These are phyloP conservation scores for Austroboletus eburneus DNA, from an alignment of 768 basidiomycete species.

Conservation along the genomic window DNA sequence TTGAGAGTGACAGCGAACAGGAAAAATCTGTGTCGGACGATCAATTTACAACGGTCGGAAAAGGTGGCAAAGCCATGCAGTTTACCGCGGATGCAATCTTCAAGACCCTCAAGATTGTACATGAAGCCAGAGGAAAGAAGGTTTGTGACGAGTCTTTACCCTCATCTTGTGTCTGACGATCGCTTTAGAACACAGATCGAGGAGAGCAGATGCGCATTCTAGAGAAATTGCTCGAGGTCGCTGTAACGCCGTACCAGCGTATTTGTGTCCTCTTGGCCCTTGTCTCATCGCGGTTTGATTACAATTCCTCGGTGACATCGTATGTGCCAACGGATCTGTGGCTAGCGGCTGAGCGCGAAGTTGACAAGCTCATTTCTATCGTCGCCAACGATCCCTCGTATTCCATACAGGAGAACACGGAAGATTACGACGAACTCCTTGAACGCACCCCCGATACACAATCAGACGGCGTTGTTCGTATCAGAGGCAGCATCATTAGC, in stretches of 20 bases:
- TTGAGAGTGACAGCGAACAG: conserved; percentile 40
- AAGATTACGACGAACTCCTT: conserved; percentile 87
- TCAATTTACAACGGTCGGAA: conserved; percentile 87
- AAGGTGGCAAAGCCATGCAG: conserved; percentile 79
- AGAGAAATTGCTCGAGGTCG: conserved; percentile 80
- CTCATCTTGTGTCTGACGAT: conserved; percentile 10
- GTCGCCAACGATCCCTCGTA: conserved; percentile 70
- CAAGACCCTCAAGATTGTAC: conserved; percentile 85
- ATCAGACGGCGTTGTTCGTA: conserved; percentile 68
- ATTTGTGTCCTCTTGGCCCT: conserved; percentile 93
- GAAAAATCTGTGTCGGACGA: conserved; percentile 42
- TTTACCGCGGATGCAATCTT: conserved; percentile 84
- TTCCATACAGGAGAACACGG: conserved; percentile 78
- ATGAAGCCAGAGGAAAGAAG: conserved; percentile 96
- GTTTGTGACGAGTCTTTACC: conserved; percentile 37
- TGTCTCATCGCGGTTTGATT: conserved; percentile 94
- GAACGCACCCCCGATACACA: conserved; percentile 79
- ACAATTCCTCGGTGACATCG: conserved; percentile 79
- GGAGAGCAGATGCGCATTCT: conserved; percentile 91
- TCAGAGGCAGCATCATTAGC: conserved; percentile 94
- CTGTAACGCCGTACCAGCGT: conserved; percentile 84
- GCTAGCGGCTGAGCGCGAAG: conserved; percentile 80
- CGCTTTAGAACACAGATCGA: conserved; percentile 86
- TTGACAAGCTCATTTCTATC: conserved; percentile 82
- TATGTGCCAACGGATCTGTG: conserved; percentile 94